A percentile compares a stretch with the other conserved stretches of the same genome.
Evolutionary conservation across 208 protist species (phyloP).

Genomic region (Trypanosoma theileri): DNA sequence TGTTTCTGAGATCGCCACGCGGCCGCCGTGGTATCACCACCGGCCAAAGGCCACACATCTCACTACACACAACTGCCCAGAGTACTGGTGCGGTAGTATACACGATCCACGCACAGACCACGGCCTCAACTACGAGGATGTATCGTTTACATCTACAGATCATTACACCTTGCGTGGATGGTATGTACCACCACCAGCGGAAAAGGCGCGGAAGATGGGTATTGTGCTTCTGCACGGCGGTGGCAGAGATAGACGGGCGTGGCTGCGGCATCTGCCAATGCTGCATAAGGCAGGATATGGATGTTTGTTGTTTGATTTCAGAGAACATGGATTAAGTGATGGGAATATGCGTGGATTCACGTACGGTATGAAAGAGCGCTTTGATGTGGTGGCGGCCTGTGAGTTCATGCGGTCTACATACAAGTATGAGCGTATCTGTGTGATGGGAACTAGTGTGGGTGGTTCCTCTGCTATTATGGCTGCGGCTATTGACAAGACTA

Average conservation of each 20-base stretch:
- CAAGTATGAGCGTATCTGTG: conserved; percentile 73
- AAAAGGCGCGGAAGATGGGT: conserved; percentile 35
- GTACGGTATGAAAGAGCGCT: conserved; percentile 89
- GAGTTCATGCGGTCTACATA: conserved; percentile 63
- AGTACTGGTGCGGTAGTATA: conserved; percentile 89
- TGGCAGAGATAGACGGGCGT: conserved; percentile 88
- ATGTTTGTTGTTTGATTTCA: conserved; percentile 89
- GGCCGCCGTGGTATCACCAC: conserved; percentile 91
- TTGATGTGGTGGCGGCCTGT: conserved; percentile 84
- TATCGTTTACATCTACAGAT: conserved; percentile 71
- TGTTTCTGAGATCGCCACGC: conserved; percentile 85
- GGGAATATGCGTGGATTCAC: conserved; percentile 83
- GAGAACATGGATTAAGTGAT: conserved; percentile 86
- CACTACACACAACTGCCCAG: conserved; percentile 61
- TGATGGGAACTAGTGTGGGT: conserved; percentile 89
- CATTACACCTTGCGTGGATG: conserved; percentile 77
- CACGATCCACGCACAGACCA: conserved; percentile 85
- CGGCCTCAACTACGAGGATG: conserved; percentile 76
- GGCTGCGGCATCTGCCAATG: conserved; percentile 86
- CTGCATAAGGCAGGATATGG: conserved; percentile 82
- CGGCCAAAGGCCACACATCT: conserved; percentile 55
- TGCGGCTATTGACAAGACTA: conserved; percentile 79
- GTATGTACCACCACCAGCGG: conserved; percentile 67
- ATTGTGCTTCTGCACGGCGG: conserved; percentile 91
- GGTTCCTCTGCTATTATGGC: conserved; percentile 90